Percentiles rank a stretch among this genome's conserved stretches.
Evolutionary conservation across 148 eudicot species (phyloP).

Genomic region (Bassia scoparia): DNA sequence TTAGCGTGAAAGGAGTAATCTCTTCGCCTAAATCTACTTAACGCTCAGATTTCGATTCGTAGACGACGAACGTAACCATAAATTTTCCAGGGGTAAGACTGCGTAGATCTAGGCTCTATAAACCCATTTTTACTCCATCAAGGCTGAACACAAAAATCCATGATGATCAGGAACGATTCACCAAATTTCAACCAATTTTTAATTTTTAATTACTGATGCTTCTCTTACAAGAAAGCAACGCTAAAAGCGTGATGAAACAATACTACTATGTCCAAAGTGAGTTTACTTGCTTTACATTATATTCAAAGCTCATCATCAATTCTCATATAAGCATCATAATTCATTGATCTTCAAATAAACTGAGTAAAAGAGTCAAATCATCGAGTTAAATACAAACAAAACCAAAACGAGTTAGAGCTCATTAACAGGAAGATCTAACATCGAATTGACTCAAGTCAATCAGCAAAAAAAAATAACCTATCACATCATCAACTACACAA

Average conservation of each 20-base stretch:
- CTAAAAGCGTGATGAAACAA: not conserved
- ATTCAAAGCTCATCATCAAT: not conserved
- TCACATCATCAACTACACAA: not conserved
- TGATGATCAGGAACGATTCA: not conserved
- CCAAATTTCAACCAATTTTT: not conserved
- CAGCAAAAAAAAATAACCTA: not conserved
- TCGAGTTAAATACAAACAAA: not conserved
- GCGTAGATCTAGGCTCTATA: not conserved
- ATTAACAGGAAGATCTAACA: not conserved
- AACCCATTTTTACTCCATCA: not conserved
- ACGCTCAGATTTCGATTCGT: not conserved
- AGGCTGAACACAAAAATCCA: not conserved
- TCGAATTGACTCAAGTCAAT: not conserved
- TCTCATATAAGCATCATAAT: too few relatives aligned
- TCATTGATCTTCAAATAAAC: not conserved
- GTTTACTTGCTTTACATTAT: not conserved
- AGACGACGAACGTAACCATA: not conserved
- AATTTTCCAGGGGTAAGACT: not conserved
- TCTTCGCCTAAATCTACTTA: not conserved
- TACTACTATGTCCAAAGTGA: not conserved
- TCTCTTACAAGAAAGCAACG: not conserved
- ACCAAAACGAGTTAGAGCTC: not conserved
- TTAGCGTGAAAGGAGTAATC: too few relatives aligned
- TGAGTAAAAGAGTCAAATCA: not conserved
- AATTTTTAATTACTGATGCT: not conserved